Conservation (phyloP, 495 filamentous ascomycete species). For the Talaromyces ruber region DNA sequence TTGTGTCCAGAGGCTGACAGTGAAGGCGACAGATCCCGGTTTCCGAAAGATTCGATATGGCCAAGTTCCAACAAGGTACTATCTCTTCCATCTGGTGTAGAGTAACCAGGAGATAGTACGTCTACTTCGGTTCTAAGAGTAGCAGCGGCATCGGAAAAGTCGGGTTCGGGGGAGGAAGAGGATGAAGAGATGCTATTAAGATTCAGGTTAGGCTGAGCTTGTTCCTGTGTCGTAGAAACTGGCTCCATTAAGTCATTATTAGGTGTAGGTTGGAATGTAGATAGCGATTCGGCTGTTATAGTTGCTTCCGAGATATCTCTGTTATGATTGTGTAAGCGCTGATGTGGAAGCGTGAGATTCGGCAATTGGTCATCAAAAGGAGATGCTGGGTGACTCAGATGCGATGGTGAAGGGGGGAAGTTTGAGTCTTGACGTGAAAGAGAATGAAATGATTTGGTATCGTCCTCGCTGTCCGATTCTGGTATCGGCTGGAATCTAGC, state of each 20-base stretch:
- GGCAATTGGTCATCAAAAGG: constrained; percentile 14
- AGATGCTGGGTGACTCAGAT: constrained; percentile 31
- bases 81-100: neutral
- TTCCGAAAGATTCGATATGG: constrained; percentile 28
- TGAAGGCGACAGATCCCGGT: constrained; percentile 59
- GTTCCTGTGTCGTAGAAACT: neutral
- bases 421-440: constrained; percentile 43
- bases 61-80: neutral
- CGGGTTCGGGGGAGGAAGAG: neutral
- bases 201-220: neutral
- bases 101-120: neutral
- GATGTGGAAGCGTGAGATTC: neutral
- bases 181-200: neutral
- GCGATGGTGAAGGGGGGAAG: constrained; percentile 38
- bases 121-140: neutral
- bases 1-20: constrained; percentile 33
- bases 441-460: constrained; percentile 53
- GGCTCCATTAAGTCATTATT: neutral
- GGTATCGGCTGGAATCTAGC: constrained; percentile 34
- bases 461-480: constrained; percentile 20
- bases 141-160: neutral
- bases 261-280: neutral
- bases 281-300: constrained; percentile 23
- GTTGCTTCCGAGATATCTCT: constrained; percentile 34
- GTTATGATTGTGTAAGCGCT: constrained; percentile 13